Evolutionary conservation across 345 rosid species (phyloP).

Genomic region (Limnanthes douglasii): DNA sequence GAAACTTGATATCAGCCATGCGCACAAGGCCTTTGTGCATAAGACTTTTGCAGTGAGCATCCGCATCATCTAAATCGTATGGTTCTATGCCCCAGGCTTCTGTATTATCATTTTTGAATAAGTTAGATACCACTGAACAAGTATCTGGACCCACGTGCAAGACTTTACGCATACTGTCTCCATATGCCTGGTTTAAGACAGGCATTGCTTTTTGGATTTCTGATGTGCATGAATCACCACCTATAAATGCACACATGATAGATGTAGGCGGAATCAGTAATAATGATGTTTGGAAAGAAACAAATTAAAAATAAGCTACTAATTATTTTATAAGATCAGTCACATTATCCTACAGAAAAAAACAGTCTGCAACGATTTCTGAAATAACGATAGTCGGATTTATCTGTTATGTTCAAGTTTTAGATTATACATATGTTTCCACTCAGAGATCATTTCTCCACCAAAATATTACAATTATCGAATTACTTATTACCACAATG

Average conservation of each 20-base stretch:
- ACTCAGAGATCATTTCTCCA: too few species aligned
- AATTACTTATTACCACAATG: too few species aligned
- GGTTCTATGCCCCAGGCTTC: conserved; percentile 67
- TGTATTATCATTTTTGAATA: conserved; percentile 43
- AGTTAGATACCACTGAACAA: conserved; percentile 45
- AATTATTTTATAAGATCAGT: not conserved
- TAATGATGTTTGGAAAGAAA: not conserved
- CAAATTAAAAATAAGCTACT: not conserved
- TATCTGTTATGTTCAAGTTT: too few species aligned
- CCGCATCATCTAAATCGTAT: conserved; percentile 51
- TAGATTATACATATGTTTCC: too few species aligned
- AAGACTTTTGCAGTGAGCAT: conserved; percentile 31
- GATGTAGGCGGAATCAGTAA: too few species aligned
- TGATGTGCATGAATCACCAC: conserved; percentile 37
- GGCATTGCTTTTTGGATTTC: conserved; percentile 44
- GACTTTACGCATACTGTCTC: conserved; percentile 48
- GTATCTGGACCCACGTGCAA: conserved; percentile 58
- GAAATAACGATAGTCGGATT: not conserved
- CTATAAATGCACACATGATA: conserved; percentile 15
- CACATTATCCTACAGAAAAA: not conserved
- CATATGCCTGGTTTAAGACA: conserved; percentile 44
- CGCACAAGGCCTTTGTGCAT: conserved; percentile 43
- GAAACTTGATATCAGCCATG: conserved; percentile 47
- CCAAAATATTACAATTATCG: too few species aligned
- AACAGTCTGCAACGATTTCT: not conserved